These are phyloP conservation scores for Aspergillus felis DNA, from an alignment of 2,329 filamentous ascomycete species.

Conservation along the genomic window DNA sequence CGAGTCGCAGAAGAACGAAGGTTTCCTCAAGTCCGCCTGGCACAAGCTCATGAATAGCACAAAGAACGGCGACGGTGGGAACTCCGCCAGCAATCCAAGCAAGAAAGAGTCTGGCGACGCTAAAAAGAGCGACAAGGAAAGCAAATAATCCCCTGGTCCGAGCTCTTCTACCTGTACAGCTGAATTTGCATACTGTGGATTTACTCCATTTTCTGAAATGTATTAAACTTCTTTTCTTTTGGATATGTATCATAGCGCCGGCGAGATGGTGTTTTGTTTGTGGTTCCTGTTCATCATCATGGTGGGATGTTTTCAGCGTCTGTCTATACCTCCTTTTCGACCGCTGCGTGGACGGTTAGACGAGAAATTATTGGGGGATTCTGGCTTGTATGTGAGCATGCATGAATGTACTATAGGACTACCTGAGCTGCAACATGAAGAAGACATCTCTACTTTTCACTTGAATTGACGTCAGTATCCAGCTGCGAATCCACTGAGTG, in stretches of 20 bases:
- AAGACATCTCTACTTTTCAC: conserved; percentile 11
- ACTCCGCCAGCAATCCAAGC: conserved; percentile 28
- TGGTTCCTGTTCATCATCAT: conserved; percentile 8
- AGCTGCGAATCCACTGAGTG: neutral
- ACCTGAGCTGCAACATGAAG: neutral
- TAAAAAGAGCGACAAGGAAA: conserved; percentile 17
- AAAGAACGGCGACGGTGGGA: conserved; percentile 18
- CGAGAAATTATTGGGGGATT: neutral
- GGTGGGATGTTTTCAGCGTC: conserved; percentile 10
- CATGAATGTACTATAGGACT: neutral
- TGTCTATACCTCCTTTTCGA: conserved; percentile 4
- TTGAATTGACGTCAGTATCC: neutral
- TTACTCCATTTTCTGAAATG: conserved; percentile 9
- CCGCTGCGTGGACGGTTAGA: neutral
- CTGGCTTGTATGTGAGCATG: conserved; percentile 1
- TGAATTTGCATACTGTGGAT: conserved; percentile 11
- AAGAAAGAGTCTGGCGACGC: conserved; percentile 23
- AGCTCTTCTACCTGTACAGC: conserved; percentile 22
- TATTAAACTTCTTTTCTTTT: conserved; percentile 27
- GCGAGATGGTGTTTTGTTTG: conserved; percentile 25
- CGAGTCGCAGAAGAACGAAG: conserved; percentile 70
- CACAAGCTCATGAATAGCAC: conserved; percentile 79
- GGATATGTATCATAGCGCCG: conserved; percentile 35
- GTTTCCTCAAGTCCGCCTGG: conserved; percentile 91
- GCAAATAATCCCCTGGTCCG: conserved; percentile 36